A percentile compares a stretch with the other conserved stretches of the same genome.
These are phyloP conservation scores for Starmerella bacillaris DNA, from an alignment of 805 yeast species.

Conservation along the genomic window DNA sequence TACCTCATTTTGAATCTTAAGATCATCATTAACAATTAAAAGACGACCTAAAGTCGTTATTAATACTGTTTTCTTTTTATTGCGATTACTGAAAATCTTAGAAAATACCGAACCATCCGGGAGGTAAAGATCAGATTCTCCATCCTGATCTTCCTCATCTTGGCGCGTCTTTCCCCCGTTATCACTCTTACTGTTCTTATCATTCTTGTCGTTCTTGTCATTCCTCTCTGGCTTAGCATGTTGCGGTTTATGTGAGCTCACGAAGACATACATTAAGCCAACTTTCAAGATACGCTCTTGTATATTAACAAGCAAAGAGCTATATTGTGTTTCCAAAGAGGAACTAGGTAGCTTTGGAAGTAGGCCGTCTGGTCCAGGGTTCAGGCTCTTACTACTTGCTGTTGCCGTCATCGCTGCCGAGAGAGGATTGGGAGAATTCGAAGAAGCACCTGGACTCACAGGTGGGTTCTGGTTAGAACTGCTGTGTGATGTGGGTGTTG, in stretches of 20 bases:
- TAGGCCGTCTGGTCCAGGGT: not conserved
- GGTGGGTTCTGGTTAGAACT: slow-evolving; percentile 2
- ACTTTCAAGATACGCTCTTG: slow-evolving; percentile 33
- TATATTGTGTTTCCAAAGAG: slow-evolving; percentile 34
- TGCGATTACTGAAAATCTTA: slow-evolving; percentile 18
- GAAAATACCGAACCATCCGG: slow-evolving; percentile 16
- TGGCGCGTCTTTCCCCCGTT: not conserved
- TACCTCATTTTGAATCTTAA: slow-evolving; percentile 20
- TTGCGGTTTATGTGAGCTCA: slow-evolving; percentile 14
- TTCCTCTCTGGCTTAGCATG: not conserved
- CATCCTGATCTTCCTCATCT: slow-evolving; percentile 6
- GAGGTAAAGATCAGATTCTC: slow-evolving; percentile 9
- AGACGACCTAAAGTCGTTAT: slow-evolving; percentile 23
- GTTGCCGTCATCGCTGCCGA: not conserved
- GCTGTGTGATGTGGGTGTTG: not conserved
- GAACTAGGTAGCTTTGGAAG: slow-evolving; percentile 26
- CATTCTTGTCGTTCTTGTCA: not conserved
- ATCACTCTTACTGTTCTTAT: no score
- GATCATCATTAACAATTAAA: slow-evolving; percentile 21
- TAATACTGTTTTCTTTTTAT: slow-evolving; percentile 20
- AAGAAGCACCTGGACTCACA: slow-evolving; percentile 1
- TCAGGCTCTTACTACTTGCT: no score
- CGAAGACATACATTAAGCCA: slow-evolving; percentile 25
- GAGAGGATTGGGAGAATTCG: not conserved
- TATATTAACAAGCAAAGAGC: slow-evolving; percentile 25